phyloP scores from a whole-genome alignment of 2,329 filamentous ascomycete species.

The Colletotrichum agaves region DNA sequence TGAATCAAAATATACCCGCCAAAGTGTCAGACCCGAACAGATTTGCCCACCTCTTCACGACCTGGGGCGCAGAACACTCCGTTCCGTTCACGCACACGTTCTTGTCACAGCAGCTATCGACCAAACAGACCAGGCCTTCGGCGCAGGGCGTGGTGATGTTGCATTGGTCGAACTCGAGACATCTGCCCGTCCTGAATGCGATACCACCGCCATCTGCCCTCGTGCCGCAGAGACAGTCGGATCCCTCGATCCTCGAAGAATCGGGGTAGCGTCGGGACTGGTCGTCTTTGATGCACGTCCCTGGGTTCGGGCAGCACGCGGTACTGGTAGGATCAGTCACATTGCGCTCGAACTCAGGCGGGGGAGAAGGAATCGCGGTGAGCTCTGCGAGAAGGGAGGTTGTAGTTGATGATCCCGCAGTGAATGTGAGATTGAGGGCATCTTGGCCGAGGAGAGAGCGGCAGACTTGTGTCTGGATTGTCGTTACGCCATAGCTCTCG shows the following conservation, averaged over 20 bases:
- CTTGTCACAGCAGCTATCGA: slow-evolving; percentile 33
- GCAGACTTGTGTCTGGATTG: slow-evolving; percentile 49
- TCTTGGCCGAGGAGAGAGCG: slow-evolving; percentile 46
- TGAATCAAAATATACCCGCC: slow-evolving; percentile 9
- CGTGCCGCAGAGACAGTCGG: slow-evolving; percentile 49
- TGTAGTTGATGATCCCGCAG: slow-evolving; percentile 46
- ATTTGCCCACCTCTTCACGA: neutral
- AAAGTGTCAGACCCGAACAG: slow-evolving; percentile 7
- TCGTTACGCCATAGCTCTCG: slow-evolving; percentile 45
- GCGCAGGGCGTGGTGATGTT: slow-evolving; percentile 8
- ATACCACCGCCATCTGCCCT: slow-evolving; percentile 36
- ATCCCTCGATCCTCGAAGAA: slow-evolving; percentile 44
- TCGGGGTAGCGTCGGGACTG: slow-evolving; percentile 46
- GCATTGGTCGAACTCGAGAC: slow-evolving; percentile 19
- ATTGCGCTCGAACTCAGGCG: slow-evolving; percentile 39
- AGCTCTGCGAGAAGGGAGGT: slow-evolving; percentile 35
- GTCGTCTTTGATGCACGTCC: slow-evolving; percentile 33
- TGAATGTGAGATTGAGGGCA: slow-evolving; percentile 47
- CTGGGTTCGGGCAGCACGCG: slow-evolving; percentile 48
- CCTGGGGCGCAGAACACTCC: slow-evolving; percentile 27
- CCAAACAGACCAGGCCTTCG: slow-evolving; percentile 20
- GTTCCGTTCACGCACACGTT: slow-evolving; percentile 37
- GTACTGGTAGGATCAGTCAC: slow-evolving; percentile 46
- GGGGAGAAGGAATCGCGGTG: neutral
- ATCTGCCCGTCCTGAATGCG: slow-evolving; percentile 26